A percentile compares a stretch with the other conserved stretches of the same genome.
phyloP scores from a whole-genome alignment of 768 basidiomycete genomes.

The Thelephora aurantiotincta region DNA sequence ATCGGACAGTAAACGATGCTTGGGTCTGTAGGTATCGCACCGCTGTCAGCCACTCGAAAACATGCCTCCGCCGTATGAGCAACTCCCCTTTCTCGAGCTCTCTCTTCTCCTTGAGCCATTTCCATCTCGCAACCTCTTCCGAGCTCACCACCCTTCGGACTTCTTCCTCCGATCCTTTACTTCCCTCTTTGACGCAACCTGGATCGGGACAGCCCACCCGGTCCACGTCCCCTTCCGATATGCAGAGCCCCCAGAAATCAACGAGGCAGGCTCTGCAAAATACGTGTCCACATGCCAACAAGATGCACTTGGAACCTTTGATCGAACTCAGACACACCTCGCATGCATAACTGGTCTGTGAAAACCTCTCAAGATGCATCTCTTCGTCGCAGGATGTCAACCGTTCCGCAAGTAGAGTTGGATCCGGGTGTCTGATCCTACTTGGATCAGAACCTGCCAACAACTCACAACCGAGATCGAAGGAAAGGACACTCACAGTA shows the following conservation, averaged over 20 bases:
- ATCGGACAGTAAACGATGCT: constrained; percentile 72
- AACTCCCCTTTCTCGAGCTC: constrained; percentile 53
- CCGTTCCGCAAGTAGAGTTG: constrained; percentile 32
- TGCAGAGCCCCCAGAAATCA: constrained; percentile 74
- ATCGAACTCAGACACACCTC: constrained; percentile 60
- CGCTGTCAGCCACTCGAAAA: neutral
- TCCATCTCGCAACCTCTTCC: constrained; percentile 59
- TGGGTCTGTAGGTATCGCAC: constrained; percentile 52
- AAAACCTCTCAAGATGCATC: constrained; percentile 38
- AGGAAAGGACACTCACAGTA: constrained; percentile 21
- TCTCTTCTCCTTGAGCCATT: constrained; percentile 60
- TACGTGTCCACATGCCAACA: constrained; percentile 59
- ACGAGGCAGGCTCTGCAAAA: constrained; percentile 74
- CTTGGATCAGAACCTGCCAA: constrained; percentile 3
- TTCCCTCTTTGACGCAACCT: constrained; percentile 52
- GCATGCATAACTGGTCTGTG: constrained; percentile 52
- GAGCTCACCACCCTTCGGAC: constrained; percentile 50
- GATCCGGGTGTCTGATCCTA: constrained; percentile 45
- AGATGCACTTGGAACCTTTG: constrained; percentile 66
- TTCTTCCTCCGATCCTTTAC: constrained; percentile 55
- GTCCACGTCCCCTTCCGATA: constrained; percentile 64
- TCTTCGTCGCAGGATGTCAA: constrained; percentile 35
- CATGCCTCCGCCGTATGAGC: neutral
- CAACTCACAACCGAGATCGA: constrained; percentile 1
- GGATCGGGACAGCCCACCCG: constrained; percentile 74